Conservation (phyloP, 371 early-diverging fungal genomes). For the Dichotomocladium elegans region DNA sequence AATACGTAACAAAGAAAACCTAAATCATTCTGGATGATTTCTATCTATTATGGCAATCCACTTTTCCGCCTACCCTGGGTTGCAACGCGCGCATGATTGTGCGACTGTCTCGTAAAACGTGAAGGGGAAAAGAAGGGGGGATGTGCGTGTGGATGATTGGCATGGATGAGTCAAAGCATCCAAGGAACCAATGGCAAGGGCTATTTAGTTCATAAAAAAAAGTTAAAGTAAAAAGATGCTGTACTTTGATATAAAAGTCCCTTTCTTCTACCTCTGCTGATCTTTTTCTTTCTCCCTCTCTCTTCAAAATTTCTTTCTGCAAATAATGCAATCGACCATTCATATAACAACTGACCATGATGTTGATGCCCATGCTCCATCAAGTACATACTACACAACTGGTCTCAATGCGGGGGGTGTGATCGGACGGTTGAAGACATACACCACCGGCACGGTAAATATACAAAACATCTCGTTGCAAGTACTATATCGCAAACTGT, state of each 20-base stretch:
- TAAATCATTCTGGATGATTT: no score
- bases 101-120: no score
- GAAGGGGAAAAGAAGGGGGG: no score
- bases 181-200: constrained; percentile 4
- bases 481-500: neutral
- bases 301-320: neutral
- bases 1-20: no score
- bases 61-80: no score
- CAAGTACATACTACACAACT: constrained; percentile 29
- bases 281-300: neutral
- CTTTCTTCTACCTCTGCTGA: neutral
- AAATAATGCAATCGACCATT: constrained; percentile 22
- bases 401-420: constrained; percentile 23
- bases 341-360: constrained; percentile 16
- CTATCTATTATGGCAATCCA: no score
- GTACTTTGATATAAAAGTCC: neutral
- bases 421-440: constrained; percentile 18
- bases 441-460: constrained; percentile 9
- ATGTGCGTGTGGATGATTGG: no score
- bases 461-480: neutral
- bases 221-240: neutral
- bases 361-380: constrained; percentile 27
- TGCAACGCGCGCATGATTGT: no score
- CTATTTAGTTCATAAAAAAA: neutral
- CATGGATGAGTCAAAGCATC: neutral